Evolutionary conservation across 2,329 filamentous ascomycete species (phyloP), one percentile per base, ranked within the genome.

Genomic region (Alternaria gansuensis): DNA sequence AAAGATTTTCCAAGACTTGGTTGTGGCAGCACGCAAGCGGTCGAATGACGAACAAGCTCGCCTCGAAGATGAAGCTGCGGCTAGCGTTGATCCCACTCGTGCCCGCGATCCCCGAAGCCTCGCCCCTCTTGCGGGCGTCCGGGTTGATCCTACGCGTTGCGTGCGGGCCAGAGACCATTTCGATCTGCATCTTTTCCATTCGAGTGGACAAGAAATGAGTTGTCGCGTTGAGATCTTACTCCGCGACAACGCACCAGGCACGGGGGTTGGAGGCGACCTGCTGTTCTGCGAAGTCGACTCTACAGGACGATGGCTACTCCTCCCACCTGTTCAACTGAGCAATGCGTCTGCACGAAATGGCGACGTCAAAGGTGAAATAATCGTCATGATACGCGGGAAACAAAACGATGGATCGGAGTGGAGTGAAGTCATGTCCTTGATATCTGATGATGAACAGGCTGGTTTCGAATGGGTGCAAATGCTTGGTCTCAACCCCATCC

Each of bases 101-200:
- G 88, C 89, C 45, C 87, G 93, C 64, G 91, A 97, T 75, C 85
- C 93, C 11, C 86, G 88, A 65, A 96, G 89, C 14, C 80, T 99
- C 54, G 87, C 86, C 11, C 85, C 90, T 1, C 83, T 93, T 34
- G 85, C 88, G 33, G 86, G 86, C 54, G 86, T 95, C 9, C 82
- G 81, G 41, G 88, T 98, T 54, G 89, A 97, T 71, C 83, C 86
- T n/a, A 85, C 81, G 37, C 88, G 92, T 54, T 92, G 93, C 71
- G 96, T 99, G 40, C 89, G 87, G 64, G 93, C 94, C 44, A 90
- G 96, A 70, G 95, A 99, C 76, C 88, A 90, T 67, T 99, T 99
- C 75, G 90, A 90, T 57, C 83, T 99, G 68, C 89, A 93, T 60
- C 79, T 99, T 13, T 84, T 86, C 50, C 95, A 99, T 76, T 96